These are phyloP conservation scores for Neurospora cerealis DNA, from an alignment of 495 filamentous ascomycete genomes.

Conservation along the genomic window DNA sequence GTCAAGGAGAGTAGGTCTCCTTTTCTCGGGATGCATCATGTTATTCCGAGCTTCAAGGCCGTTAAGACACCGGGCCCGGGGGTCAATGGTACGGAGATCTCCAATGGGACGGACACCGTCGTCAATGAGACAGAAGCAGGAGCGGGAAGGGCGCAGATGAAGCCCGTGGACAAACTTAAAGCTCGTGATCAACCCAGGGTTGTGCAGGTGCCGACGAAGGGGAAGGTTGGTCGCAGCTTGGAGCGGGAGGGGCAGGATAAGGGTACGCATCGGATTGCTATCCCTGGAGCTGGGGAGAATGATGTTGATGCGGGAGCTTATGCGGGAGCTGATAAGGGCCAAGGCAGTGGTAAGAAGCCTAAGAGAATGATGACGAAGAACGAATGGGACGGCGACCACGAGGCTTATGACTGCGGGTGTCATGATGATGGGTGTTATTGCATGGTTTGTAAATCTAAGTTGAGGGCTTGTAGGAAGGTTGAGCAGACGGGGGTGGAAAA, in stretches of 20 bases:
- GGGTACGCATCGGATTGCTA: not conserved
- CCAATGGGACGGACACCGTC: too few relatives aligned
- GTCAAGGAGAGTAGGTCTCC: too few relatives aligned
- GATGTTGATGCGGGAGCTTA: not conserved
- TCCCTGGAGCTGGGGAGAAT: not conserved
- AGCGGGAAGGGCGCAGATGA: not conserved
- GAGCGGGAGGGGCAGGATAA: not conserved
- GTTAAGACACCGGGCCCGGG: not conserved
- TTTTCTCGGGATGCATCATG: not conserved
- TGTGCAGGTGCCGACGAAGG: not conserved
- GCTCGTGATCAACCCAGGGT: not conserved
- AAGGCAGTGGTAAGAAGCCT: not conserved
- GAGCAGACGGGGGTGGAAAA: not conserved
- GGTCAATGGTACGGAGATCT: too few relatives aligned
- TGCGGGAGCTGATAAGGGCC: not conserved
- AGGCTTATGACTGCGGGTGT: not conserved
- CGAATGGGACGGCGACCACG: not conserved
- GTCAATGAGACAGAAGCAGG: not conserved
- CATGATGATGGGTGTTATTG: not conserved
- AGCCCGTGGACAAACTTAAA: not conserved
- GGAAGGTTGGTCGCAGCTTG: not conserved
- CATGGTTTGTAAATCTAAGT: not conserved
- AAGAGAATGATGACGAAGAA: not conserved
- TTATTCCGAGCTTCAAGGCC: not conserved
- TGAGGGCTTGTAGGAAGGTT: not conserved